Percentiles rank a stretch among this genome's conserved stretches.
Evolutionary conservation across 768 basidiomycete genomes (phyloP).

Genomic region (Termitomyces sp.): DNA sequence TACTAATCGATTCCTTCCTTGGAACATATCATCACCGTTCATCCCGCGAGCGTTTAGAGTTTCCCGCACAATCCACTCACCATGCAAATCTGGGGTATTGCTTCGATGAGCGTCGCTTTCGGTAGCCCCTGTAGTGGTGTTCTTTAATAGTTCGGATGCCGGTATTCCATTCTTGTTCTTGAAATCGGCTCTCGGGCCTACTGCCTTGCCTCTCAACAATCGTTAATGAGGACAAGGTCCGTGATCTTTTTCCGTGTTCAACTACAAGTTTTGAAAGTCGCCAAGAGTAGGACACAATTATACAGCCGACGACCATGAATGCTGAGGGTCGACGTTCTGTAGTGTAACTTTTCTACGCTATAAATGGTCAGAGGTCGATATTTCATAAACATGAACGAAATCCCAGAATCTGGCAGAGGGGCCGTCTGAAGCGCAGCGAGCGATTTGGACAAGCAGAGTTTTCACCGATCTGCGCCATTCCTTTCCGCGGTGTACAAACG

Average conservation of each 20-base stretch:
- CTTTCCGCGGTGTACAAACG: conserved; percentile 7
- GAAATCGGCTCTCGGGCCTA: neutral
- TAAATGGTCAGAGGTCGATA: too few species aligned
- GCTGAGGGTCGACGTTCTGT: neutral
- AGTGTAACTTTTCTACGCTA: too few species aligned
- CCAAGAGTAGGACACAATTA: too few species aligned
- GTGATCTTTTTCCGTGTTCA: conserved; percentile 4
- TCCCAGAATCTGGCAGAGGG: neutral
- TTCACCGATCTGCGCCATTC: neutral
- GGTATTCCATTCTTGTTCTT: neutral
- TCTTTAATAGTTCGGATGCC: neutral
- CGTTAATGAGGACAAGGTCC: conserved; percentile 6
- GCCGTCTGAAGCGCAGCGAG: neutral
- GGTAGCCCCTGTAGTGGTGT: conserved; percentile 7
- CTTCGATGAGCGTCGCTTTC: neutral
- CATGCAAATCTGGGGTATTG: conserved; percentile 2
- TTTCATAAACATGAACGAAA: too few species aligned
- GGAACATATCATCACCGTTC: neutral
- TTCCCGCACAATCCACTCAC: conserved; percentile 10
- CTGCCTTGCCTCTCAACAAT: neutral
- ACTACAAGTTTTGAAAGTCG: neutral
- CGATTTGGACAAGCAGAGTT: neutral
- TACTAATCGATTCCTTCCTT: conserved; percentile 4
- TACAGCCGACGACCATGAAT: neutral
- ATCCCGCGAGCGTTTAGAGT: conserved; percentile 1